Conservation (phyloP, 768 basidiomycete genomes). For the Trametes cingulata region DNA sequence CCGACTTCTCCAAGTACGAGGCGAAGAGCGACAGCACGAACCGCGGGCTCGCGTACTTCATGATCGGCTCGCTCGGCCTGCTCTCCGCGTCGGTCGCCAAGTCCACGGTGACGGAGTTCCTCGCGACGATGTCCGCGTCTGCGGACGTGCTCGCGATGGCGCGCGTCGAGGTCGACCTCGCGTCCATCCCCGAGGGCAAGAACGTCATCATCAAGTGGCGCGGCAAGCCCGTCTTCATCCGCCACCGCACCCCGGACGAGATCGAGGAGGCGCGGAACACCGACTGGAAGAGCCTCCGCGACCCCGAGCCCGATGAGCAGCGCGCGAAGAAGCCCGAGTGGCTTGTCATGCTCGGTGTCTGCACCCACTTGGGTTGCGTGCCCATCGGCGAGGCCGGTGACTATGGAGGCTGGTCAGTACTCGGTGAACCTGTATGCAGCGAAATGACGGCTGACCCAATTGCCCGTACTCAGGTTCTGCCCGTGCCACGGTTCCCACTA, state of each 20-base stretch:
- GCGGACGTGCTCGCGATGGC: slow-evolving; percentile 98
- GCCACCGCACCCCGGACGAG: slow-evolving; percentile 90
- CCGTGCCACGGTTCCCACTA: slow-evolving; percentile 99
- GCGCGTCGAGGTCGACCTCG: slow-evolving; percentile 94
- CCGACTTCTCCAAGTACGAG: slow-evolving; percentile 86
- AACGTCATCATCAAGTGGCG: slow-evolving; percentile 99
- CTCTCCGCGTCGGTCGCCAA: slow-evolving; percentile 94
- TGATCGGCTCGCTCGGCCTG: slow-evolving; percentile 90
- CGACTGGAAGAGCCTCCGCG: slow-evolving; percentile 87
- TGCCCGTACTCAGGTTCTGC: slow-evolving; percentile 70
- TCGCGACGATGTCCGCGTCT: slow-evolving; percentile 94
- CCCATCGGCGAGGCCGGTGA: slow-evolving; percentile 98
- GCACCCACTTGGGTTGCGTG: slow-evolving; percentile 98
- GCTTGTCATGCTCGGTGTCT: slow-evolving; percentile 90
- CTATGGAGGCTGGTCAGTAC: slow-evolving; percentile 91
- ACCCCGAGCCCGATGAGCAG: slow-evolving; percentile 88
- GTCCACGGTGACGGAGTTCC: slow-evolving; percentile 89
- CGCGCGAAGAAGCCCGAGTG: slow-evolving; percentile 95
- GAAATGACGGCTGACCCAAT: no score
- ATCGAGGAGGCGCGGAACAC: slow-evolving; percentile 86
- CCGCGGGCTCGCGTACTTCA: slow-evolving; percentile 84
- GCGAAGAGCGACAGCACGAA: slow-evolving; percentile 62
- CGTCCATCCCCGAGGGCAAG: slow-evolving; percentile 93
- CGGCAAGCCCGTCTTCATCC: slow-evolving; percentile 99
- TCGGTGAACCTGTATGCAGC: not conserved